phyloP scores from a whole-genome alignment of 306 rosid species.

The Quercus berberidifolia region DNA sequence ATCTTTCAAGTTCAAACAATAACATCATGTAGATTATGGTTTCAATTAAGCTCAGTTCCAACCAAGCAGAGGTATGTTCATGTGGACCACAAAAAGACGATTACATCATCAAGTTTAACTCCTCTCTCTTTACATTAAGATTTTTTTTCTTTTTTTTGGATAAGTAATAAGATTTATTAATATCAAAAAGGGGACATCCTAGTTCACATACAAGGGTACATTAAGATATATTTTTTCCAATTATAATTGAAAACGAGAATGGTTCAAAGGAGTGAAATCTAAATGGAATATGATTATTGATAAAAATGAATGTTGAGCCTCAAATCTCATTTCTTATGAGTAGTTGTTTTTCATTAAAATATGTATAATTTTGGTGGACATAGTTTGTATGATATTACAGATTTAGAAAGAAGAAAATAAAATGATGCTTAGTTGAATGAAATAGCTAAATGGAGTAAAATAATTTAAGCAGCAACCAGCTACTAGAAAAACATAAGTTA shows the following conservation, averaged over 20 bases:
- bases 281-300: background rate
- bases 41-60: background rate
- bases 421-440: background rate
- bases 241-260: background rate
- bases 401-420: too few species aligned
- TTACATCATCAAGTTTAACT: background rate
- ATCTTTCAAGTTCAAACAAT: background rate
- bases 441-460: background rate
- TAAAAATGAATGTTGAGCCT: background rate
- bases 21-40: background rate
- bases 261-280: background rate
- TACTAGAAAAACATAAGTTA: conserved; percentile 8
- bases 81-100: background rate
- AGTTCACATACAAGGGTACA: too few species aligned
- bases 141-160: too few species aligned
- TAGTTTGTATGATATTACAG: too few species aligned
- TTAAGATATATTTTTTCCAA: background rate
- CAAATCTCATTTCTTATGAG: background rate
- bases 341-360: background rate
- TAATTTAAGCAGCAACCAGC: conserved; percentile 4
- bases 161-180: too few species aligned
- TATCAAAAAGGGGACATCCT: too few species aligned
- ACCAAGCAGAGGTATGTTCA: background rate
- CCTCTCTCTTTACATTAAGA: background rate
- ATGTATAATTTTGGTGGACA: background rate